A percentile compares a stretch with the other conserved stretches of the same genome.
Conservation (phyloP, 441 rosid genomes). For the Biscutella laevigata region DNA sequence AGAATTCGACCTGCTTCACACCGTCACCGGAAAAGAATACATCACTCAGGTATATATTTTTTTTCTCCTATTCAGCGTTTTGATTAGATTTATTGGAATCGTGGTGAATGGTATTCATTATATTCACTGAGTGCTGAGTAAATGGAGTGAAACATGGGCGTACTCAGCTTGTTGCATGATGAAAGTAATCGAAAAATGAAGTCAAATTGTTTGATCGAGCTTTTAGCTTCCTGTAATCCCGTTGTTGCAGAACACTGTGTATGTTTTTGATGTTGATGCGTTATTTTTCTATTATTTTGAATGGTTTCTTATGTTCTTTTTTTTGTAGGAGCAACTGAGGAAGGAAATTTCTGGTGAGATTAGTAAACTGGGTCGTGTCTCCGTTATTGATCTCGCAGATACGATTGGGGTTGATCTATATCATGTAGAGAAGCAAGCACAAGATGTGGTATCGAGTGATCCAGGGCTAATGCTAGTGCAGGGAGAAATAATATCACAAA, state of each 20-base stretch:
- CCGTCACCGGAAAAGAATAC: slow-evolving; percentile 89
- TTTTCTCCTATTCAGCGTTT: too few species aligned
- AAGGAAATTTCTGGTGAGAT: slow-evolving; percentile 57
- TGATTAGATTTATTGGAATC: too few species aligned
- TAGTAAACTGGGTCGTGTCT: slow-evolving; percentile 63
- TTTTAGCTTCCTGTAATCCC: neutral
- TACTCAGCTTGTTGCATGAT: slow-evolving; percentile 15
- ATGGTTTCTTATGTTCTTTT: too few species aligned
- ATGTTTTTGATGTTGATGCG: neutral
- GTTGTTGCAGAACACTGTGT: neutral
- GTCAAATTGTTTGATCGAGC: slow-evolving; percentile 9
- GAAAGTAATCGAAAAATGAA: slow-evolving; percentile 1
- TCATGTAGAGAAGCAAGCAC: slow-evolving; percentile 93
- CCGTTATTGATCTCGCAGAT: slow-evolving; percentile 79
- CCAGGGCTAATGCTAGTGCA: slow-evolving; percentile 57
- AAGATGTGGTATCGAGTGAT: slow-evolving; percentile 44
- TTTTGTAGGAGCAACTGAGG: slow-evolving; percentile 69
- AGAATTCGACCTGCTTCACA: slow-evolving; percentile 95
- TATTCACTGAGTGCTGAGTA: too few species aligned
- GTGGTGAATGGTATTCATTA: too few species aligned
- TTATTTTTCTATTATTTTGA: neutral
- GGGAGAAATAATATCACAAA: slow-evolving; percentile 83
- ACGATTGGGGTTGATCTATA: slow-evolving; percentile 75
- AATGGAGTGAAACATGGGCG: neutral
- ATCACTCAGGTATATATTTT: slow-evolving; percentile 58